Evolutionary conservation across 73 alveolate genomes (phyloP).

Genomic region (Tetrahymena elliotti): DNA sequence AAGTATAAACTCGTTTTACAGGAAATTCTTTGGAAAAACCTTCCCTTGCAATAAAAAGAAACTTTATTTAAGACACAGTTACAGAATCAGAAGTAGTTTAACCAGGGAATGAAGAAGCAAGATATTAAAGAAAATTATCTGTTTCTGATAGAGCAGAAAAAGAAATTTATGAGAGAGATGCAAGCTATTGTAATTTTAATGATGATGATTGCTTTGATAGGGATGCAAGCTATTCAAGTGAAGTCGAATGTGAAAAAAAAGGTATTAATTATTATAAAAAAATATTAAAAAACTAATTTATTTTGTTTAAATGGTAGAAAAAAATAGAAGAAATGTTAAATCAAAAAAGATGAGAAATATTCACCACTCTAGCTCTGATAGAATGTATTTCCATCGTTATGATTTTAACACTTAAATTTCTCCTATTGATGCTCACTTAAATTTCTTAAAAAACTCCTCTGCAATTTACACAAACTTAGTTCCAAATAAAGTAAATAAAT

Average conservation of each 20-base stretch:
- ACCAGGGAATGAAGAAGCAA: neutral
- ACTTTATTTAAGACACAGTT: constrained; percentile 13
- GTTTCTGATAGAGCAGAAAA: neutral
- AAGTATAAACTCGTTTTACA: constrained; percentile 35
- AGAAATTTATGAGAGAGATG: neutral
- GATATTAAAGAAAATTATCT: neutral
- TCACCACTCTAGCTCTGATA: neutral
- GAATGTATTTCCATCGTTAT: neutral
- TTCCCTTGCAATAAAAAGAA: constrained; percentile 33
- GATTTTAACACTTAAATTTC: neutral
- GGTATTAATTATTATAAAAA: too few species aligned
- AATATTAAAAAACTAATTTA: too few species aligned
- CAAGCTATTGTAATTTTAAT: neutral
- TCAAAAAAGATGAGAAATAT: neutral
- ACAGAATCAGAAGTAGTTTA: constrained; percentile 3
- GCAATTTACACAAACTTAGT: neutral
- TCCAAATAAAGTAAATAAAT: neutral
- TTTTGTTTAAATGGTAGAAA: too few species aligned
- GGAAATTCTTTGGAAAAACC: constrained; percentile 66
- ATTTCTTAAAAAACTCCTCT: neutral
- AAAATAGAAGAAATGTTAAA: neutral
- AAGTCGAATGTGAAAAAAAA: neutral
- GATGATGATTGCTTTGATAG: neutral
- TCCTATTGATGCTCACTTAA: neutral
- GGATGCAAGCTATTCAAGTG: neutral